Conservation (phyloP, 1,284 basidiomycete species). For the Apiotrichum sp. region DNA sequence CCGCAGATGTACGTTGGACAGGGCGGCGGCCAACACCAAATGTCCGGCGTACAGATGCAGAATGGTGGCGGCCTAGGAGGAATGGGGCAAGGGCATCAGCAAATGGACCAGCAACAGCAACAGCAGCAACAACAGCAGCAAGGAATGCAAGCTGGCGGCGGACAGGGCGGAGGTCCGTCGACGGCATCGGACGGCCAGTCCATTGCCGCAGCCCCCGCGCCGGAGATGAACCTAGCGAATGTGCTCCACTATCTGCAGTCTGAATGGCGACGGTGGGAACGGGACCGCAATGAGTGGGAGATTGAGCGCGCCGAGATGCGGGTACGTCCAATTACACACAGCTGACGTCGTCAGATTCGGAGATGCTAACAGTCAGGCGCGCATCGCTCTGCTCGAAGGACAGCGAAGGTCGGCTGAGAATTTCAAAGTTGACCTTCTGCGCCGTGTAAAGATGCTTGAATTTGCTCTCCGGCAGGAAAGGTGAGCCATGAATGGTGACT, state of each 20-base stretch:
- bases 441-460: slow-evolving; percentile 98
- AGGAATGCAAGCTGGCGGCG: slow-evolving; percentile 3
- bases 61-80: slow-evolving; percentile 8
- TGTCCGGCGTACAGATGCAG: slow-evolving; percentile 9
- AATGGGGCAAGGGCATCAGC: slow-evolving; percentile 9
- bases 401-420: slow-evolving; percentile 95
- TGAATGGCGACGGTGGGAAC: slow-evolving; percentile 93
- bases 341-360: no score
- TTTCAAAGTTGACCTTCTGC: slow-evolving; percentile 88
- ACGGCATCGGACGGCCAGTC: slow-evolving; percentile 27
- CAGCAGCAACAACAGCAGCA: slow-evolving; percentile 13
- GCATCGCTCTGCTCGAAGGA: slow-evolving; percentile 95
- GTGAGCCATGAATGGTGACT: slow-evolving; percentile 50
- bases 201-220: slow-evolving; percentile 19
- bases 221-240: slow-evolving; percentile 83
- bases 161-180: slow-evolving; percentile 1
- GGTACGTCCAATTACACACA: slow-evolving; percentile 53
- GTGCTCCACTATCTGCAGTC: slow-evolving; percentile 96
- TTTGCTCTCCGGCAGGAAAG: slow-evolving; percentile 90
- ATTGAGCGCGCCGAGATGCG: slow-evolving; percentile 99
- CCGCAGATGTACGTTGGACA: slow-evolving; percentile 6
- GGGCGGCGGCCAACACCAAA: slow-evolving; percentile 1
- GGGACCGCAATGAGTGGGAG: slow-evolving; percentile 99
- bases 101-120: slow-evolving; percentile 1
- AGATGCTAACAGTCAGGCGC: slow-evolving; percentile 56